A percentile compares a stretch with the other conserved stretches of the same genome.
Conservation (phyloP, 225 moss, liverwort and hornwort genomes). For the Bryum argenteum region DNA sequence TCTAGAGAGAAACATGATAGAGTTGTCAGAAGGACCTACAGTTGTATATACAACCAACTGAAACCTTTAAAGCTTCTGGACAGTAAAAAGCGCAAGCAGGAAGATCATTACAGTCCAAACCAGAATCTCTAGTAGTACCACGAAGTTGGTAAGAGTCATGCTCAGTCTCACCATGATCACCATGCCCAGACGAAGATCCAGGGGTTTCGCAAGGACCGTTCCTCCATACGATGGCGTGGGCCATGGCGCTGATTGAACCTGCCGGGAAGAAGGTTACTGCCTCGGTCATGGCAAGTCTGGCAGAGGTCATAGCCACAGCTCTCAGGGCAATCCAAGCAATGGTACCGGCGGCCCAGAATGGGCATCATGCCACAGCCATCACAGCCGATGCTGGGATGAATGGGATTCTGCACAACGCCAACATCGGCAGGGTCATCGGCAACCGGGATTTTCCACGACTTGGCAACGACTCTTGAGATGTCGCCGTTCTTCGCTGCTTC, state of each 20-base stretch:
- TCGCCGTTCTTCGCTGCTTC: slow-evolving; percentile 33
- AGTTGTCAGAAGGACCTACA: slow-evolving; percentile 9
- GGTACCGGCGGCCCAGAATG: slow-evolving; percentile 68
- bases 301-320: slow-evolving; percentile 82
- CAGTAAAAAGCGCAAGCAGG: slow-evolving; percentile 9
- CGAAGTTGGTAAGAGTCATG: neutral
- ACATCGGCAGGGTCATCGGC: slow-evolving; percentile 40
- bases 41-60: slow-evolving; percentile 7
- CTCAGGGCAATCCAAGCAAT: slow-evolving; percentile 69
- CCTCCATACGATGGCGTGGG: slow-evolving; percentile 61
- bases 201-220: slow-evolving; percentile 44
- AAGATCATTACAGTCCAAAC: slow-evolving; percentile 16
- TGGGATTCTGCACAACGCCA: slow-evolving; percentile 43
- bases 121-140: slow-evolving; percentile 2
- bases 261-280: slow-evolving; percentile 52
- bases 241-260: slow-evolving; percentile 83
- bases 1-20: neutral
- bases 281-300: slow-evolving; percentile 62
- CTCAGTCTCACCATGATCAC: slow-evolving; percentile 30
- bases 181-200: slow-evolving; percentile 48
- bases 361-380: slow-evolving; percentile 79
- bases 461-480: slow-evolving; percentile 26
- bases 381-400: slow-evolving; percentile 41
- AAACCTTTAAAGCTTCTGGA: slow-evolving; percentile 23
- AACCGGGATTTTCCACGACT: slow-evolving; percentile 39